phyloP scores from a whole-genome alignment of 208 protist genomes.

The Angomonas desouzai region DNA sequence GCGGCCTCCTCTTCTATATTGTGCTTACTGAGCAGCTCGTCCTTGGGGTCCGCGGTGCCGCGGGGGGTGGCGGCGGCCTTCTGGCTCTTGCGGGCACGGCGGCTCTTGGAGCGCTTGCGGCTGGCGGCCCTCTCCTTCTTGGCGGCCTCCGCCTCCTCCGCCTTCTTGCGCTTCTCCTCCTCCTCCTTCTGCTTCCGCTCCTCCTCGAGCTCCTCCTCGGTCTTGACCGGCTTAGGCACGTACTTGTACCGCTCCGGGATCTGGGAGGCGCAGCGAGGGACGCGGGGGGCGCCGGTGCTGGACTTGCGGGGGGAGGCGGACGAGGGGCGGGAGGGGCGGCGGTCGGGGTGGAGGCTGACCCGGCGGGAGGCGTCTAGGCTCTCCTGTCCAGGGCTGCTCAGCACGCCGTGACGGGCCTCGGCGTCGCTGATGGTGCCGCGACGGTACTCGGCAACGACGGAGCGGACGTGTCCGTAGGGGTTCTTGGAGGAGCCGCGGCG shows the following conservation, averaged over 20 bases:
- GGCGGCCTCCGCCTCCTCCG: neutral
- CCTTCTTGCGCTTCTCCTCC: neutral
- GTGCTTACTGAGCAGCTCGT: neutral
- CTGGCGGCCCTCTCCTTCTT: neutral
- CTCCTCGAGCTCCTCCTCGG: slow-evolving; percentile 19
- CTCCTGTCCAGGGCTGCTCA: neutral
- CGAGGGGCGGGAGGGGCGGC: neutral
- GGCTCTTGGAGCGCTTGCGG: slow-evolving; percentile 14
- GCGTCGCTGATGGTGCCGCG: slow-evolving; percentile 46
- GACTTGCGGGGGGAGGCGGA: slow-evolving; percentile 4
- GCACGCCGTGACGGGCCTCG: slow-evolving; percentile 25
- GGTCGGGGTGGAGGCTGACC: slow-evolving; percentile 9
- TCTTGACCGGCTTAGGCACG: slow-evolving; percentile 33
- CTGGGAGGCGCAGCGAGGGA: slow-evolving; percentile 33
- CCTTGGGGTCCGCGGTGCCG: neutral
- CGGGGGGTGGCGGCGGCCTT: neutral
- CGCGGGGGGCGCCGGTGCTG: slow-evolving; percentile 12
- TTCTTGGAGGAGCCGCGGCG: slow-evolving; percentile 11
- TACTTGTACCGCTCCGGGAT: slow-evolving; percentile 63
- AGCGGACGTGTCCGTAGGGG: slow-evolving; percentile 49
- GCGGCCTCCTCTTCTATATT: neutral
- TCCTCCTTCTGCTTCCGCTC: slow-evolving; percentile 1
- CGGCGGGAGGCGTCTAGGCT: neutral
- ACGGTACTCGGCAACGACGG: slow-evolving; percentile 50
- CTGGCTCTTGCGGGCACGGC: neutral